Evolutionary conservation across 768 basidiomycete species (phyloP).

Genomic region (Hygrophoropsis aurantiaca): DNA sequence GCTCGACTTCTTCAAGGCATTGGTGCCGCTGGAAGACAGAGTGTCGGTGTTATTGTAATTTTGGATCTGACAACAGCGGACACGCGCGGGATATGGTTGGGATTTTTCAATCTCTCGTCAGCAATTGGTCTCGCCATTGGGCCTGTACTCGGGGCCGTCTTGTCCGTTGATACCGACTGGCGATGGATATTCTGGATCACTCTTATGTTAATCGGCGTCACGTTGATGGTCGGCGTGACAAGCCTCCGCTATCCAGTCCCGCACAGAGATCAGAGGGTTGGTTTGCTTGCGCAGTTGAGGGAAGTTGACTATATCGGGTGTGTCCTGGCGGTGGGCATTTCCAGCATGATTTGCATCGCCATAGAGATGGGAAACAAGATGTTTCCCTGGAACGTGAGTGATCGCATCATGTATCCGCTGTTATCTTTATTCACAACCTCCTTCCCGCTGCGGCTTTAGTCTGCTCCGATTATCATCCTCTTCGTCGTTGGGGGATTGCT

Average conservation of each 20-base stretch:
- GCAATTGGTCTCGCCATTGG: conserved; percentile 46
- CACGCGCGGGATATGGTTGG: conserved; percentile 34
- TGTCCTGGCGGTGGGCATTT: conserved; percentile 30
- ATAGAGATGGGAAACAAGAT: conserved; percentile 39
- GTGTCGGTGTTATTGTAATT: conserved; percentile 34
- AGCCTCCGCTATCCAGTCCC: conserved; percentile 33
- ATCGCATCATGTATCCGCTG: background rate
- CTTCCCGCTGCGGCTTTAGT: conserved; percentile 18
- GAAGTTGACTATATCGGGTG: conserved; percentile 34
- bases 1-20: conserved; percentile 37
- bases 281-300: conserved; percentile 30
- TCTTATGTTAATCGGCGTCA: conserved; percentile 31
- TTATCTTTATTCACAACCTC: background rate
- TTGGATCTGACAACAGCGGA: conserved; percentile 37
- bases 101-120: conserved; percentile 35
- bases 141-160: conserved; percentile 45
- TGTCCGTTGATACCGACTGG: conserved; percentile 44
- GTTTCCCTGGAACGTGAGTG: conserved; percentile 33
- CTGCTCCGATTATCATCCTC: conserved; percentile 24
- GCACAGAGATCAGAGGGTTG: conserved; percentile 27
- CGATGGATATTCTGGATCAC: conserved; percentile 49
- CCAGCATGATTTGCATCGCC: conserved; percentile 34
- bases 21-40: conserved; percentile 35
- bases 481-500: conserved; percentile 30
- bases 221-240: conserved; percentile 22